A percentile compares a stretch with the other conserved stretches of the same genome.
Conservation (phyloP, 345 rosid genomes). For the Rhizophora apiculata region DNA sequence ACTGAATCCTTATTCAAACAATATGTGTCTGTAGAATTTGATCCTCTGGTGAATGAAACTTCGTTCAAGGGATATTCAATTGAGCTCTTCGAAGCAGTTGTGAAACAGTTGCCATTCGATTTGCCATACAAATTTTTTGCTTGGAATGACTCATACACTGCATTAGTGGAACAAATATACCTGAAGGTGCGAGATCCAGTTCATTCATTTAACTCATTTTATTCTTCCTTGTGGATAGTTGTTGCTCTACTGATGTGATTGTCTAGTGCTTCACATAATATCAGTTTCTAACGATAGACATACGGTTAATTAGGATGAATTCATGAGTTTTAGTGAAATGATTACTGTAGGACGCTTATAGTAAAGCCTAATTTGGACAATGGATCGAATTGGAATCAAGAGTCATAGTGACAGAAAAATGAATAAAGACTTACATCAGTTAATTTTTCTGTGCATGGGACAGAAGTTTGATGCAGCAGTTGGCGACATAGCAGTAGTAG, state of each 20-base stretch:
- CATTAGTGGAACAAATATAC: slow-evolving; percentile 15
- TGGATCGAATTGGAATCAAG: too few relatives aligned
- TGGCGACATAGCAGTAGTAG: slow-evolving; percentile 13
- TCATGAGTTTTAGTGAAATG: too few relatives aligned
- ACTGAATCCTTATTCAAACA: background rate
- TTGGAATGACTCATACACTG: slow-evolving; percentile 15
- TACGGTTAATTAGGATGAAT: too few relatives aligned
- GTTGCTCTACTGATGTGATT: too few relatives aligned
- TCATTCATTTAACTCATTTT: background rate
- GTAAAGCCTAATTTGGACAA: too few relatives aligned
- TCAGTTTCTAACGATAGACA: too few relatives aligned
- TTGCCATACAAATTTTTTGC: slow-evolving; percentile 7
- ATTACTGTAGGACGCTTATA: too few relatives aligned
- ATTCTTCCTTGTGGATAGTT: background rate
- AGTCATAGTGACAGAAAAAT: too few relatives aligned
- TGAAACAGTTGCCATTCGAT: slow-evolving; percentile 12
- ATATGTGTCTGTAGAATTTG: slow-evolving; percentile 4
- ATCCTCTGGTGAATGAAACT: background rate
- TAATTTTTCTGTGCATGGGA: background rate
- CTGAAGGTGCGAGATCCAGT: slow-evolving; percentile 12
- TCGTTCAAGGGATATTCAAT: slow-evolving; percentile 19
- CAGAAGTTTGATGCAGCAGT: slow-evolving; percentile 23
- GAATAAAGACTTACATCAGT: too few relatives aligned
- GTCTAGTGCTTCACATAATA: too few relatives aligned
- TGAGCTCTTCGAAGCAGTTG: slow-evolving; percentile 6